A percentile compares a stretch with the other conserved stretches of the same genome.
These are phyloP conservation scores for Strigomonas galati DNA, from an alignment of 208 protist genomes.

Conservation along the genomic window DNA sequence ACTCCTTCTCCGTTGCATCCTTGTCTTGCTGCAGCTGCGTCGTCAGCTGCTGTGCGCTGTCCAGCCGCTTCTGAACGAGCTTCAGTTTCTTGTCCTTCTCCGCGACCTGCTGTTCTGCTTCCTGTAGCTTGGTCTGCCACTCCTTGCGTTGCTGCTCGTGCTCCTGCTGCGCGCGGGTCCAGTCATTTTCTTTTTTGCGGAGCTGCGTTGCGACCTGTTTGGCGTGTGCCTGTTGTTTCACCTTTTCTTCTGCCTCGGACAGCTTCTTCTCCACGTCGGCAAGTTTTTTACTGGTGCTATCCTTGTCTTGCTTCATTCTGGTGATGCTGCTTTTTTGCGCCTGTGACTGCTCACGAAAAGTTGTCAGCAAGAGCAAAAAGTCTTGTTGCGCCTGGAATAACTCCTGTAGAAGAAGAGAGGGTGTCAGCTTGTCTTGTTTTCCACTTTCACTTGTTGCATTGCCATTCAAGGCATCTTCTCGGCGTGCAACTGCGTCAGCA, in stretches of 20 bases:
- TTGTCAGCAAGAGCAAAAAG: not conserved
- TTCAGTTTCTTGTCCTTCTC: not conserved
- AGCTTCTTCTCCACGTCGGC: not conserved
- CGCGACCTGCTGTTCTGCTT: not conserved
- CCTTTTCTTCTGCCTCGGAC: not conserved
- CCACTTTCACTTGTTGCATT: not conserved
- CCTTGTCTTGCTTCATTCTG: not conserved
- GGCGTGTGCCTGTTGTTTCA: not conserved
- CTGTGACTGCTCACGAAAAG: not conserved
- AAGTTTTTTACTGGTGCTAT: not conserved
- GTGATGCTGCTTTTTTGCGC: not conserved
- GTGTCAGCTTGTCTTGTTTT: not conserved
- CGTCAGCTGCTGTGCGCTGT: not conserved
- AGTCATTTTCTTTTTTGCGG: not conserved
- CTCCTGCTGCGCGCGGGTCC: not conserved
- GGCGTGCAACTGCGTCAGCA: too few relatives aligned
- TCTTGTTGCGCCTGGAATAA: not conserved
- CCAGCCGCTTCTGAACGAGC: not conserved
- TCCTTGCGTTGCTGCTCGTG: not conserved
- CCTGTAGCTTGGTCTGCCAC: not conserved
- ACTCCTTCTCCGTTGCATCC: not conserved
- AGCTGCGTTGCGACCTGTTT: not conserved
- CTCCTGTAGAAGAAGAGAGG: not conserved
- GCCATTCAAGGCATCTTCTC: too few relatives aligned
- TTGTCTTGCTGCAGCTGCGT: slow-evolving; percentile 2